Evolutionary conservation across 345 rosid species (phyloP).

Genomic region (Linum usitatissimum): DNA sequence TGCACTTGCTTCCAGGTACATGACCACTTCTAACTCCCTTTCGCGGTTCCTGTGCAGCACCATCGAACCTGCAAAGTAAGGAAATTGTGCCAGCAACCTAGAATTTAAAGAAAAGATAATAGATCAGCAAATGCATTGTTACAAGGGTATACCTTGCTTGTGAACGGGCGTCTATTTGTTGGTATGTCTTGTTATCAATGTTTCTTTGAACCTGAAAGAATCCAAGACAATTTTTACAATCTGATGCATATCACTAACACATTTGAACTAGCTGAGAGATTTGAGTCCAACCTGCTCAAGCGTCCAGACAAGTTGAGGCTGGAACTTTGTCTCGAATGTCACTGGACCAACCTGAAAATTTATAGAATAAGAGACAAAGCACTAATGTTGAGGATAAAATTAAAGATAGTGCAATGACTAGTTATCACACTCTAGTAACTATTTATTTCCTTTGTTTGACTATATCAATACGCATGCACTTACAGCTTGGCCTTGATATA

Average conservation of each 20-base stretch:
- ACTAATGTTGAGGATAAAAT: not conserved
- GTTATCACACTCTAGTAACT: no score
- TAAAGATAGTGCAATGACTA: no score
- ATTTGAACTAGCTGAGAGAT: not conserved
- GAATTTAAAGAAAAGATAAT: not conserved
- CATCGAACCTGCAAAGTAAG: conserved; percentile 60
- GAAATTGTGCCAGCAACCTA: conserved; percentile 4
- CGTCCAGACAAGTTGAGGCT: conserved; percentile 79
- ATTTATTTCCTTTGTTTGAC: not conserved
- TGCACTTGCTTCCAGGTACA: conserved; percentile 90
- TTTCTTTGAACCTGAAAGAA: conserved; percentile 46
- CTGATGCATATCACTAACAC: not conserved
- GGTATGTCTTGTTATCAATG: conserved; percentile 20
- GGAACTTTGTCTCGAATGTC: conserved; percentile 73
- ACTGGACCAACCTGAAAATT: conserved; percentile 60
- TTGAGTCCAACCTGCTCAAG: conserved; percentile 68
- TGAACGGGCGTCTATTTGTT: conserved; percentile 64
- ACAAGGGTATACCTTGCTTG: conserved; percentile 62
- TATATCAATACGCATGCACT: conserved; percentile 16
- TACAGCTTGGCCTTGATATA: conserved; percentile 74
- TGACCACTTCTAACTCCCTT: conserved; percentile 93
- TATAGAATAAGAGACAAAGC: conserved; percentile 4
- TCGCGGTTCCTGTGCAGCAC: conserved; percentile 83
- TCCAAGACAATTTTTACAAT: not conserved
- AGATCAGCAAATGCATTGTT: not conserved